phyloP scores from a whole-genome alignment of 1,284 basidiomycete species.

The Gomphus bonarii region DNA sequence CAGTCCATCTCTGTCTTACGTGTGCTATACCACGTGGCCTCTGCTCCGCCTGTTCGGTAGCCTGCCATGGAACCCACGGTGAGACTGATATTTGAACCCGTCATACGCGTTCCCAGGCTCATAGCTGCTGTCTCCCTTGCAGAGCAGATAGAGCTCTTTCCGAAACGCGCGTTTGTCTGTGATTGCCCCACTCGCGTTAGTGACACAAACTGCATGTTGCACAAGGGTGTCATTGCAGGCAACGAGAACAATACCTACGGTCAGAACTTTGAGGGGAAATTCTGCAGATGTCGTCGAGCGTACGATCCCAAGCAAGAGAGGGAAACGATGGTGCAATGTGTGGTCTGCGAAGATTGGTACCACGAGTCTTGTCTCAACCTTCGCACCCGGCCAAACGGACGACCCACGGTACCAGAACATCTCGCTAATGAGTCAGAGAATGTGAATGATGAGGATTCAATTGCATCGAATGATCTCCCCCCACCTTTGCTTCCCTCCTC shows the following conservation, averaged over 20 bases:
- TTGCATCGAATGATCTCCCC: constrained; percentile 49
- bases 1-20: constrained; percentile 66
- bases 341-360: constrained; percentile 82
- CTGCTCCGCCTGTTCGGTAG: constrained; percentile 72
- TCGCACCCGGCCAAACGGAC: constrained; percentile 31
- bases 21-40: constrained; percentile 49
- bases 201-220: constrained; percentile 50
- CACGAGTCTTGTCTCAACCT: constrained; percentile 78
- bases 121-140: not conserved
- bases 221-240: constrained; percentile 36
- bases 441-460: constrained; percentile 40
- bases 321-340: constrained; percentile 80
- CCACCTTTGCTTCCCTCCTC: constrained; percentile 50
- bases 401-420: constrained; percentile 37
- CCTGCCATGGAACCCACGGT: constrained; percentile 65
- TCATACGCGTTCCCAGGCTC: not conserved
- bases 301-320: constrained; percentile 62
- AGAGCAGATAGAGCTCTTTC: constrained; percentile 75
- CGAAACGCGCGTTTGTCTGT: constrained; percentile 69
- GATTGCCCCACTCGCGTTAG: constrained; percentile 65
- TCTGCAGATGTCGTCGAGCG: constrained; percentile 59
- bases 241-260: constrained; percentile 55
- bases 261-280: constrained; percentile 55
- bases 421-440: constrained; percentile 20
- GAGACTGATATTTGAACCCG: not conserved